Base-by-base conservation (phyloP, 148 eudicot species). In the Limonium bicolor region DNA sequence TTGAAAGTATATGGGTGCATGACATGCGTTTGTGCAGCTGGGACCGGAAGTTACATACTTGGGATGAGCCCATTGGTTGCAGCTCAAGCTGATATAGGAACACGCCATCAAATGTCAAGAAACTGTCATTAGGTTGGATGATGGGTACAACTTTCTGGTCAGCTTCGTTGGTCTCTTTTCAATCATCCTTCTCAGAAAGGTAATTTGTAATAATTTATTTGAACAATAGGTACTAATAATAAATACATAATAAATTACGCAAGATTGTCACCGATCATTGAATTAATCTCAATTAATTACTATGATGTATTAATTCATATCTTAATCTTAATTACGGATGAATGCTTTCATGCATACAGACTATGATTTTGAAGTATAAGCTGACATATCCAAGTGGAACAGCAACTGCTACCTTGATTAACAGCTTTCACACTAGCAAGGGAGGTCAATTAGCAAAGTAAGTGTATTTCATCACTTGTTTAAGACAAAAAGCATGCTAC, bases 141-240 rank as follows among this genome's bases (percentile, higher is more conserved):
- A 41, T 41, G 22, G 6, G 12, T 41, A 21, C 27, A 12, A 22
- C 9, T 17, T 41, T 41, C 16, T 41, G n/a, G 46, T 41, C 46
- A 41, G 46, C 46, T 41, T 41, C 27, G 28, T 41, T 17, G 46
- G 46, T 12, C 46, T 41, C 13, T 41, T 41, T n/a, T 41, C 46
- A 0, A 23, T 41, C 46, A 23, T 17, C 13, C 15, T 23, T 10
- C 46, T 41, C 27, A 14, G 46, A 7, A 41, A 41, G 28, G 46
- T 41, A 41, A n/a, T n/a, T n/a, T 17, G 7, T 39, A 11, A 5
- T 13, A 5, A 9, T n/a, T 1, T 15, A 36, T 15, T 36, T 36
- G 7, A 3, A 12, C 7, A 13, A 0, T 35, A 35, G 5, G 4
- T 33, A 17, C 1, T 3, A 33, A 4, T 36, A 16, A 6, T 1